phyloP scores from a whole-genome alignment of 345 rosid genomes.

The Syzygium oleosum region DNA sequence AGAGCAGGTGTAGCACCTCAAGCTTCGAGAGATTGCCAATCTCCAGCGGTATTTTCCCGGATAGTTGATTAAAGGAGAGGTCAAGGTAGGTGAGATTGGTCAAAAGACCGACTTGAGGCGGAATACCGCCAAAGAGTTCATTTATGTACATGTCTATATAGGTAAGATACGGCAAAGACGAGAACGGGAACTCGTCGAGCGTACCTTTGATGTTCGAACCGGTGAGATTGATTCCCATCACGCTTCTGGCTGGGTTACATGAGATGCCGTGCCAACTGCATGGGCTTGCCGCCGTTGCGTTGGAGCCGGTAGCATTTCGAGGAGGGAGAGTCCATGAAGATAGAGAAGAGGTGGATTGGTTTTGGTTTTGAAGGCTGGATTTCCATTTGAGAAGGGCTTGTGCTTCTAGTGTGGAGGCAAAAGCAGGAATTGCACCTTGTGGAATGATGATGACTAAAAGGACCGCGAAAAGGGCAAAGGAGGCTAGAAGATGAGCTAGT shows the following conservation, averaged over 20 bases:
- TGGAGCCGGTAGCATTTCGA: neutral
- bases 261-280: constrained; percentile 6
- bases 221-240: constrained; percentile 10
- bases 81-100: constrained; percentile 11
- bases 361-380: neutral
- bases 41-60: constrained; percentile 5
- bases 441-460: neutral
- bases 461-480: neutral
- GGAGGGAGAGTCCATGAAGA: neutral
- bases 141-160: constrained; percentile 12
- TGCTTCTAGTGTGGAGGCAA: neutral
- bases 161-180: constrained; percentile 11
- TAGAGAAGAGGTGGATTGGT: neutral
- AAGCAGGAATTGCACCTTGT: neutral
- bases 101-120: constrained; percentile 1
- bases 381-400: neutral
- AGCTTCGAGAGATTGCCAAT: constrained; percentile 7
- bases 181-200: constrained; percentile 10
- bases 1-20: neutral
- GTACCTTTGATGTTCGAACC: constrained; percentile 6
- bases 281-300: neutral
- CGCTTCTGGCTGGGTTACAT: constrained; percentile 2
- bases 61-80: constrained; percentile 6
- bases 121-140: constrained; percentile 13
- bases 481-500: neutral